Base-by-base conservation (phyloP, 2,329 filamentous ascomycete species). In the Calycina herbarum region DNA sequence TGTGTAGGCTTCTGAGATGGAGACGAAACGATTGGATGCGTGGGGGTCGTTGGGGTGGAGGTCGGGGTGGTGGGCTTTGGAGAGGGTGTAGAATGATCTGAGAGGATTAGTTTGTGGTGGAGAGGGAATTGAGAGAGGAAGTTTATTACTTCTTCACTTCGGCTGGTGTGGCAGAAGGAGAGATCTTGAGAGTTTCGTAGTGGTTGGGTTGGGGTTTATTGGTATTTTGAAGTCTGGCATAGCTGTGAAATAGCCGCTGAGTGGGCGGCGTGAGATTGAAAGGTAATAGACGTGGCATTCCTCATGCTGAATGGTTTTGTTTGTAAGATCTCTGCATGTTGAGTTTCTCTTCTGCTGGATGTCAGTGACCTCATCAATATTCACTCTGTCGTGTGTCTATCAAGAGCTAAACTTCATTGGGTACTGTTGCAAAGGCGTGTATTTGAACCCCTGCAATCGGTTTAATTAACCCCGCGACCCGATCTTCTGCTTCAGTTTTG, bases 61-160 rank as follows among this genome's bases (percentile, higher is more conserved):
- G 83, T 99, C 95, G 0, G 95, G 95, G 79, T 99, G 95, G 83
- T 97, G 90, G 63, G 85, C 81, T 79, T 97, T 96, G 75, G 93
- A 97, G 77, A 98, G 91, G 67, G 85, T 79, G 83, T 97, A 98
- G 85, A 97, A 99, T 71, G 86, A 86, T 73, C 86, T 89, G 65
- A 33, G 35, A 20, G 35, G n/a, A 45, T 65, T 40, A 48, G 24
- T 38, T 65, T 60, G 64, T 60, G 62, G 27, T 13, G 59, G 48
- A 51, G 54, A 33, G 38, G 33, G 64, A 33, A 63, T 29, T 13
- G 27, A 24, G 15, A 0, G 10, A 20, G 31, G n/a, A 33, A 20
- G 40, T 64, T 51, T 33, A 67, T 42, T 76, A 93, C 89, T 91
- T 94, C 79, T 98, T 98, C 68, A 98, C 94, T 62, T 97, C 92